A percentile compares a stretch with the other conserved stretches of the same genome.
Evolutionary conservation across 805 yeast genomes (phyloP).

Genomic region (Jamesozyma rosinii): DNA sequence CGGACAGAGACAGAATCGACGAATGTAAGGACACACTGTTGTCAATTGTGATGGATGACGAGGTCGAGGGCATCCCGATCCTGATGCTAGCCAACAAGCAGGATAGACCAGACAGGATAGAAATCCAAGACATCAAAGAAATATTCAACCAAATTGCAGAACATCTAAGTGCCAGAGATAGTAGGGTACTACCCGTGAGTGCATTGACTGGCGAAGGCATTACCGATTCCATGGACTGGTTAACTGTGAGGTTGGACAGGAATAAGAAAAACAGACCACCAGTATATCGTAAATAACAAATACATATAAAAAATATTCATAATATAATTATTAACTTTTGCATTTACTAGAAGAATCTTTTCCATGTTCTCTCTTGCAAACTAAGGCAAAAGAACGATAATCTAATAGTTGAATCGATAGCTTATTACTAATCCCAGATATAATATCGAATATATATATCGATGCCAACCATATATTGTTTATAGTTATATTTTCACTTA

Average conservation of each 20-base stretch:
- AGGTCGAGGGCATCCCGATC: conserved; percentile 72
- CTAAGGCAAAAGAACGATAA: too few species aligned
- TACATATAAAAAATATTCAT: too few species aligned
- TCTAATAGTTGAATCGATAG: too few species aligned
- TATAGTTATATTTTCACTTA: too few species aligned
- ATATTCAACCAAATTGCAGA: conserved; percentile 74
- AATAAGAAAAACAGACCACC: conserved; percentile 35
- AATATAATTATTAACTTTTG: too few species aligned
- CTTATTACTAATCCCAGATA: too few species aligned
- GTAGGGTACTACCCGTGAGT: conserved; percentile 80
- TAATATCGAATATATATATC: too few species aligned
- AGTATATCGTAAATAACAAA: conserved; percentile 10
- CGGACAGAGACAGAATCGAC: conserved; percentile 71
- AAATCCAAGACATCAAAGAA: conserved; percentile 73
- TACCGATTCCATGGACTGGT: conserved; percentile 82
- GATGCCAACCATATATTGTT: too few species aligned
- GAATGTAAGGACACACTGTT: conserved; percentile 67
- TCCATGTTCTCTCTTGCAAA: too few species aligned
- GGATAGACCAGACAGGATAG: conserved; percentile 62
- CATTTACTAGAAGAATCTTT: too few species aligned
- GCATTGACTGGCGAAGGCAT: conserved; percentile 76
- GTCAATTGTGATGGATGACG: conserved; percentile 47
- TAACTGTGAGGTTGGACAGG: conserved; percentile 54
- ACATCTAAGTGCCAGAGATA: conserved; percentile 81
- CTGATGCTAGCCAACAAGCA: conserved; percentile 94